Evolutionary conservation across 139 green algal genomes (phyloP).

Genomic region (Spirogloea muscicola): DNA sequence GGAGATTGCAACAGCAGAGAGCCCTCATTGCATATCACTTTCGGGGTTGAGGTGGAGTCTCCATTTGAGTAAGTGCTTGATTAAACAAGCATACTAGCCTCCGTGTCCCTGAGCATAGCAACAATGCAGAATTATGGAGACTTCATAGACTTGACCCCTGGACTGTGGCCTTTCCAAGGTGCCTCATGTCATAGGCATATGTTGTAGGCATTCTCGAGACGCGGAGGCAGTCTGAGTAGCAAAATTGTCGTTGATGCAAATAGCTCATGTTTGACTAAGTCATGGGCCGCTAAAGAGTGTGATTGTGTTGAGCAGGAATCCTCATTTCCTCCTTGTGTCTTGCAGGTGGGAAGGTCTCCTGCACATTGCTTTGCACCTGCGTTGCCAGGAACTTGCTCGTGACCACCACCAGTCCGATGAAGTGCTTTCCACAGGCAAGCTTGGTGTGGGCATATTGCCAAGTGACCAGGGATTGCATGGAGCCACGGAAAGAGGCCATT

Average conservation of each 20-base stretch:
- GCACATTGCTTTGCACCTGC: conserved; percentile 2
- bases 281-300: background rate
- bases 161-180: background rate
- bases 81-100: too few species aligned
- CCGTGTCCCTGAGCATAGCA: too few species aligned
- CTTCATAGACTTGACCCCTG: background rate
- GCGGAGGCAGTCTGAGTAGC: background rate
- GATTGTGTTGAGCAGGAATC: background rate
- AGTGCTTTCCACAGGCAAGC: too few species aligned
- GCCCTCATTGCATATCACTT: conserved; percentile 26
- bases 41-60: conserved; percentile 17
- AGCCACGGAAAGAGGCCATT: too few species aligned
- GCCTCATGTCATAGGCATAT: too few species aligned
- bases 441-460: too few species aligned
- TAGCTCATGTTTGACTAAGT: background rate
- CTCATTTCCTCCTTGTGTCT: background rate
- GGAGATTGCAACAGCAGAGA: background rate
- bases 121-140: too few species aligned
- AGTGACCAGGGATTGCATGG: too few species aligned
- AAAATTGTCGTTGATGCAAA: background rate
- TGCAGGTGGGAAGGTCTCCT: conserved; percentile 4
- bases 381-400: too few species aligned
- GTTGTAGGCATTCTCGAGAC: too few species aligned
- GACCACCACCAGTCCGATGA: too few species aligned
- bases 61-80: conserved; percentile 10